phyloP scores from a whole-genome alignment of 192 early-diverging fungal genomes.

The Mortierella antarctica region DNA sequence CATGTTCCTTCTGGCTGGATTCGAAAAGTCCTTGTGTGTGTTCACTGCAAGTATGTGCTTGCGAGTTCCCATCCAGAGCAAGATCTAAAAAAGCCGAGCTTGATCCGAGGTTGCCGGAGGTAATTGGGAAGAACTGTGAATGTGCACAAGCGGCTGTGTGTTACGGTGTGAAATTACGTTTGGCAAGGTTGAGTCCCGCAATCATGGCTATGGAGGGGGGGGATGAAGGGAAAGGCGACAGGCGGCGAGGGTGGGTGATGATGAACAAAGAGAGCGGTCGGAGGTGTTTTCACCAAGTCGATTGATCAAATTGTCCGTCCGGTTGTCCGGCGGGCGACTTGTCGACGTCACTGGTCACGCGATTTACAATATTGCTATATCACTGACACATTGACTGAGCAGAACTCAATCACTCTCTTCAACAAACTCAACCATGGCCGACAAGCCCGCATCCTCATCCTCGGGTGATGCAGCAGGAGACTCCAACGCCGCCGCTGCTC shows the following conservation, averaged over 20 bases:
- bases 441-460: conserved; percentile 22
- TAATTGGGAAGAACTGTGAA: no score
- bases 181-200: conserved; percentile 40
- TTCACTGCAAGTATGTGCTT: no score
- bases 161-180: conserved; percentile 25
- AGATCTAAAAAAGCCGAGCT: no score
- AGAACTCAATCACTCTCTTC: not conserved
- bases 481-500: conserved; percentile 28
- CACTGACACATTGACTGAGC: not conserved
- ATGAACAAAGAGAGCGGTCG: conserved; percentile 16
- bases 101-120: no score
- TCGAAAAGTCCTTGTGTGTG: no score
- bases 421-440: conserved; percentile 19
- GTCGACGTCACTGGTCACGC: conserved; percentile 14
- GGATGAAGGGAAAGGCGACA: conserved; percentile 12
- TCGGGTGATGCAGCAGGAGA: conserved; percentile 17
- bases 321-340: not conserved
- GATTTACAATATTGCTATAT: not conserved
- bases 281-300: not conserved
- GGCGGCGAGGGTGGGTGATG: not conserved
- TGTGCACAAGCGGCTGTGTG: no score
- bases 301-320: not conserved
- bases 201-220: conserved; percentile 30
- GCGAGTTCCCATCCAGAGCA: no score
- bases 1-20: no score